A percentile compares a stretch with the other conserved stretches of the same genome.
These are phyloP conservation scores for Dryas drummondii DNA, from an alignment of 306 rosid genomes.

Conservation along the genomic window DNA sequence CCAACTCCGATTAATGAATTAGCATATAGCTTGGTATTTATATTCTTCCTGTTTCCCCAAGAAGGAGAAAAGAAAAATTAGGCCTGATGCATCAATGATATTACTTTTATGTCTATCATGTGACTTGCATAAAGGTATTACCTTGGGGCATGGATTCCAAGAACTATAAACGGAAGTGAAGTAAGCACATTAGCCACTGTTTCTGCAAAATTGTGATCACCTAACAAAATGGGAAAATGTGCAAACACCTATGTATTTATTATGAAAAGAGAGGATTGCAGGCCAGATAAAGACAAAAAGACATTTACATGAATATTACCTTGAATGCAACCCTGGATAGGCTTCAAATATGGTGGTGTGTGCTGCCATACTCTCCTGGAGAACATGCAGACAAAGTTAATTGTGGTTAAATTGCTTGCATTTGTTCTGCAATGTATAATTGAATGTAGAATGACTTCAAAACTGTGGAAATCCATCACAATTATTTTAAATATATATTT, in stretches of 20 bases:
- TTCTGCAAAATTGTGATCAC: conserved; percentile 69
- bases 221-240: conserved; percentile 35
- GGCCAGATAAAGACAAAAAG: conserved; percentile 3
- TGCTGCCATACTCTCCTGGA: conserved; percentile 81
- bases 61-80: conserved; percentile 16
- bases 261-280: conserved; percentile 10
- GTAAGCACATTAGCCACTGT: conserved; percentile 83
- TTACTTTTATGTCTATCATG: conserved; percentile 5
- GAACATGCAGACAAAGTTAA: conserved; percentile 32
- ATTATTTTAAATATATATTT: not conserved
- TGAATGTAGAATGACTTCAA: not conserved
- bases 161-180: conserved; percentile 81
- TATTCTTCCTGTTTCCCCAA: conserved; percentile 63
- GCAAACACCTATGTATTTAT: conserved; percentile 13
- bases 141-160: conserved; percentile 91
- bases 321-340: conserved; percentile 57
- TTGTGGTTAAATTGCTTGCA: conserved; percentile 1
- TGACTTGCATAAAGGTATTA: conserved; percentile 31
- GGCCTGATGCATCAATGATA: conserved; percentile 13
- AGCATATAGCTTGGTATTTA: conserved; percentile 76
- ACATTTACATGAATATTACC: conserved; percentile 46
- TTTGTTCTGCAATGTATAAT: not conserved
- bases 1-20: conserved; percentile 98
- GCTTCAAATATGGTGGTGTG: conserved; percentile 77
- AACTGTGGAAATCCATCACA: not conserved